Evolutionary conservation across 2,329 filamentous ascomycete genomes (phyloP), one percentile per base, ranked within the genome.

Genomic region (Scortechinia acanthostroma): DNA sequence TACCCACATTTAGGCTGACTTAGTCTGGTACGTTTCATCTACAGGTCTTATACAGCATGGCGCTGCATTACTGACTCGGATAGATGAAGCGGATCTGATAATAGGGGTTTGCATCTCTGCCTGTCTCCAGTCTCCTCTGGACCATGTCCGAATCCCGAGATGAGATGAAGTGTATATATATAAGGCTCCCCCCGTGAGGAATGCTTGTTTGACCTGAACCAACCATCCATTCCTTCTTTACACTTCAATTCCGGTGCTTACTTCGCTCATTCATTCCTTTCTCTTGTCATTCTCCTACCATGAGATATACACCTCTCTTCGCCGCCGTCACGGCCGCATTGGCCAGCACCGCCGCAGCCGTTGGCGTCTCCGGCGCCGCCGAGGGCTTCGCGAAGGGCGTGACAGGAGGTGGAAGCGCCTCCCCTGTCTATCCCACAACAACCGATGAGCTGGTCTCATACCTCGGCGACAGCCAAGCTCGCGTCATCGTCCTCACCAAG

Each of bases 401-500:
- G 21, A 83, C 80, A 16, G 80, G 80, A 28, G 80, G 80, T 54
- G 78, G 77, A 45, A 66, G 52, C 48, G 77, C 74, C 19, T 60
- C 66, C 5, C 58, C 74, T 21, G 74, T 74, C 16, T 74, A 76
- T 52, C 78, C 78, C 13, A 64, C 58, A 16, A 73, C 66, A 43
- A 77, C 60, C 35, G 67, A 62, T 20, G 67, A 85, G 69, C 71
- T 83, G 42, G 71, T 74, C 57, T 69, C 64, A 30, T 83, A 80
- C 62, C 71, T 84, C 3, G 65, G 66, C 5, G 76, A 81, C 57
- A 61, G 59, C 45, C 57, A 64, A 17, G 53, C 78, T 13, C 71
- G 77, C 20, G 71, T 74, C 48, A 82, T 84, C 52, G 67, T 83
- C 45, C 64, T 83, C 21, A 68, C 70, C 55, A 74, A 77, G 55